phyloP scores from a whole-genome alignment of 352 stramenopile genomes.

The Phytophthora pisi region DNA sequence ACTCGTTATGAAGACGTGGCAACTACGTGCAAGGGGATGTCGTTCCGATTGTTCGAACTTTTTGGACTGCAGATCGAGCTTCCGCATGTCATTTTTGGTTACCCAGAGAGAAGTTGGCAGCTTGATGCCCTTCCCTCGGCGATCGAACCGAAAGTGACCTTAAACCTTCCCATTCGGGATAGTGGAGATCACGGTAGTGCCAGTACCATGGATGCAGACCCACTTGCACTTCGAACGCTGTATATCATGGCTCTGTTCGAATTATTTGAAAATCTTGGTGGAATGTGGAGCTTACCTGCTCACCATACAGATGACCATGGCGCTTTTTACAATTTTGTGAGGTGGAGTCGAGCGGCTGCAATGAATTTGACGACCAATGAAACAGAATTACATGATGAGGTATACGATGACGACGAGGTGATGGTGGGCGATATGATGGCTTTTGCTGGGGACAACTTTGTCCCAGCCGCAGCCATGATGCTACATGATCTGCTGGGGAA shows the following conservation, averaged over 20 bases:
- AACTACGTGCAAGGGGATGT: neutral
- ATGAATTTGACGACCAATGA: too few relatives aligned
- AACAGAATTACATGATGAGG: too few relatives aligned
- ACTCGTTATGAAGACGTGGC: neutral
- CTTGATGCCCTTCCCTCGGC: neutral
- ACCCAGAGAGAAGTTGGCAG: neutral
- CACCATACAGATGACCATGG: too few relatives aligned
- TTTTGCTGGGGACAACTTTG: neutral
- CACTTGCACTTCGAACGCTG: neutral
- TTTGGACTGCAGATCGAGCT: neutral
- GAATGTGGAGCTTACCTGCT: too few relatives aligned
- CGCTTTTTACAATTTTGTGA: too few relatives aligned
- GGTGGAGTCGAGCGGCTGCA: too few relatives aligned
- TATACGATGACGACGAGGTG: too few relatives aligned
- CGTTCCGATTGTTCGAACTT: neutral
- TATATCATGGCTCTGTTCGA: neutral
- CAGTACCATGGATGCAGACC: neutral
- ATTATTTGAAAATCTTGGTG: neutral
- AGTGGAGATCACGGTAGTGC: neutral
- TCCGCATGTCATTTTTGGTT: neutral
- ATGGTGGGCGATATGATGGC: neutral
- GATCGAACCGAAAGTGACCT: neutral
- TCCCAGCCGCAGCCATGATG: neutral
- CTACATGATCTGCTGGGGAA: neutral
- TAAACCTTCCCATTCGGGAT: neutral